phyloP scores from a whole-genome alignment of 805 yeast species.

The Kodamaea restingae region DNA sequence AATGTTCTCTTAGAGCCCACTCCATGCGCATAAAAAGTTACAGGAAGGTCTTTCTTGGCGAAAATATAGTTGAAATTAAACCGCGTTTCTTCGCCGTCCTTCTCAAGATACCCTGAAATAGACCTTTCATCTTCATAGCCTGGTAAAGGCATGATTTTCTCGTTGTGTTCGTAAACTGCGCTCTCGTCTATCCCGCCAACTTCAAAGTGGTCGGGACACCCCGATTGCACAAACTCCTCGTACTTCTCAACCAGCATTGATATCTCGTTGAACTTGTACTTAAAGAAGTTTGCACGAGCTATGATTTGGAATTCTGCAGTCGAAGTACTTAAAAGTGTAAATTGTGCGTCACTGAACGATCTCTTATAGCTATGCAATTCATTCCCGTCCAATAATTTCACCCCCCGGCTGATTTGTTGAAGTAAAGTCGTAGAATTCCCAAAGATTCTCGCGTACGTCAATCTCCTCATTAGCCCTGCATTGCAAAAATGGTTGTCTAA shows the following conservation, averaged over 20 bases:
- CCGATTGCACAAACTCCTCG: constrained; percentile 1
- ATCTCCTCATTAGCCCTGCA: background rate
- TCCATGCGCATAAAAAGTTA: constrained; percentile 12
- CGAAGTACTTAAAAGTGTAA: constrained; percentile 4
- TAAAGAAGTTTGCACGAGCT: constrained; percentile 9
- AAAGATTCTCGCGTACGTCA: constrained; percentile 1
- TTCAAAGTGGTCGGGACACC: background rate
- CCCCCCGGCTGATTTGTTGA: too few relatives aligned
- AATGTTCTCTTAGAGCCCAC: constrained; percentile 11
- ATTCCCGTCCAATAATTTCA: too few relatives aligned
- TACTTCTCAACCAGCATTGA: constrained; percentile 6
- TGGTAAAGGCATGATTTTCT: constrained; percentile 8
- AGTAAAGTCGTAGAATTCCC: too few relatives aligned
- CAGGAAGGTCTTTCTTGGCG: constrained; percentile 9
- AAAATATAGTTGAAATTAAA: background rate
- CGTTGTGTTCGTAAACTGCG: constrained; percentile 5
- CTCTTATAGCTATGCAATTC: too few relatives aligned
- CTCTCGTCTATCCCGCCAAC: constrained; percentile 6
- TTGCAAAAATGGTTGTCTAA: constrained; percentile 3
- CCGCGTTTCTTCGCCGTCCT: background rate
- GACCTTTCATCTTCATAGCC: constrained; percentile 9
- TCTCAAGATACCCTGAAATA: constrained; percentile 1
- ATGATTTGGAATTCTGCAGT: constrained; percentile 5
- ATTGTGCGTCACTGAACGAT: background rate
- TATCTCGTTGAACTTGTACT: constrained; percentile 13